Base-by-base conservation (phyloP, 495 filamentous ascomycete species). In the Trichoderma orchidacearum region DNA sequence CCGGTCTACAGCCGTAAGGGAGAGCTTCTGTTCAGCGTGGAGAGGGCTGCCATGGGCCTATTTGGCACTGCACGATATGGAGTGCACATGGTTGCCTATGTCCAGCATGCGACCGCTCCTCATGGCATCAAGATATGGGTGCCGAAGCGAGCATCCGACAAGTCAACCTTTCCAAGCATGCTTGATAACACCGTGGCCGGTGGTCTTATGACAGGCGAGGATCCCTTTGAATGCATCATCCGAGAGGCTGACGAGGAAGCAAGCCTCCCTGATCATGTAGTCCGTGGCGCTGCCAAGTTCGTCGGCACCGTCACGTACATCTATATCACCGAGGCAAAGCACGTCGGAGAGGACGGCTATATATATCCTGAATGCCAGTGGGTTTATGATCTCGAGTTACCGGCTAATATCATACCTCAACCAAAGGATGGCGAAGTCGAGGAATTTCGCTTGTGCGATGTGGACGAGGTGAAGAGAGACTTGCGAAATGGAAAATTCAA, bases 161-260 rank as follows among this genome's bases (percentile, higher is more conserved):
- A 97, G 72, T 78, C 87, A 60, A 96, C 90, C 0, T 97, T 90
- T 61, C 83, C 85, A 2, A 76, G 85, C 7, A 87, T 96, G 82
- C 70, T 97, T 51, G 93, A 99, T 66, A 99, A 99, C 64, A 87
- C 88, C 2, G 94, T 95, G 5, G 93, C 91, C 0, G 93, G 93
- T 4, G 93, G 93, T 0, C 84, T 97, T 63, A 80, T 84, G 60
- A 85, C 87, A 0, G 82, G 83, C 21, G 90, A 96, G 66, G 75
- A 72, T 15, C 81, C 83, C 1, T 83, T 87, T 54, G 88, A 90
- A 61, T 88, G 85, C 70, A 71, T 96, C 34, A 74, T 96, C 7
- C 83, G 94, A 53, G 93, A 99, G 68, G 81, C 85, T 0, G 82
- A 81, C 58, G 93, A 99, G 68, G 93, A 99, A 64, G 93, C 93